Evolutionary conservation across 2,329 filamentous ascomycete genomes (phyloP), one percentile per base, ranked within the genome.

Genomic region (Graphium sp.): DNA sequence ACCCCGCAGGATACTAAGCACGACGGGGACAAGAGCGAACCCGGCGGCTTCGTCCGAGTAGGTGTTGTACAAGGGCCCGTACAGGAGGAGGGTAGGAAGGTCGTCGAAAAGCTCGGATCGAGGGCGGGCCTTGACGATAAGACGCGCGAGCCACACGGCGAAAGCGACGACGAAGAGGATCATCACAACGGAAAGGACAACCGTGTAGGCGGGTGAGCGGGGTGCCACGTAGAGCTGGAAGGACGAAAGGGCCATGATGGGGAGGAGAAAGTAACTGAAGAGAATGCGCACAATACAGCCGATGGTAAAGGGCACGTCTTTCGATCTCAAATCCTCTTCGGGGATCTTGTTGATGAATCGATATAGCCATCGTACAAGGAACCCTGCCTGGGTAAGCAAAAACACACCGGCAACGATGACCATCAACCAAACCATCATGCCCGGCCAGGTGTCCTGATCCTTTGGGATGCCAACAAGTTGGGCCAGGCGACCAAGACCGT

Each of bases 51-150:
- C 80, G 48, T 98, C 89, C 15, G 81, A 89, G 49, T 92, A 95
- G 0, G 89, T 98, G 53, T 98, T 98, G 53, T 98, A 98, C 6
- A 98, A 60, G 5, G 89, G 83, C 0, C 89, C 89, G 41, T 93
- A 95, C 1, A 83, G 65, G 3, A 98, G 62, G 7, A 95, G 74
- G 0, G 83, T 94, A 6, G 83, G 74, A 27, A 98, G 62, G 43
- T 95, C 84, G 50, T 98, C 89, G 47, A 94, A 98, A 7, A 98
- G 62, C 39, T 83, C 78, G 2, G 83, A 79, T 35, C 84, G 75
- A 5, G 85, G 85, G 37, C 79, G 74, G 1, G 82, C 89, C 15
- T 62, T 71, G 32, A 77, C 72, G 41, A 95, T 87, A 28, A 92
- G 61, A 43, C 71, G 72, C 26, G 93, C 68, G 16, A 92, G 68